Base-by-base conservation (phyloP, 2,329 filamentous ascomycete species). In the Sporothrix variecibatus region DNA sequence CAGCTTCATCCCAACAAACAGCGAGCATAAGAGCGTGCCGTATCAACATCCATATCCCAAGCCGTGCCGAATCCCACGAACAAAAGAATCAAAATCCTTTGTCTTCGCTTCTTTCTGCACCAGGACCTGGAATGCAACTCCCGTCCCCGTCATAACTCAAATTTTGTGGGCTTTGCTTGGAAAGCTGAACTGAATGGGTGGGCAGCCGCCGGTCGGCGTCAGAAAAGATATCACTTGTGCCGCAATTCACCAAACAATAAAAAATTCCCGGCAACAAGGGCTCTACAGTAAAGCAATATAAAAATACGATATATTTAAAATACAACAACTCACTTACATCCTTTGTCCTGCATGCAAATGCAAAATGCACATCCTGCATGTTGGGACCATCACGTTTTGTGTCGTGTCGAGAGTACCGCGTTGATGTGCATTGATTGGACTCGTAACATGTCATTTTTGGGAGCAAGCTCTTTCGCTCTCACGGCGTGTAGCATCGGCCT, bases 381-480 rank as follows among this genome's bases (percentile, higher is more conserved):
- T 23, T 68, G 65, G 64, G 65, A n/a, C 43, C 5, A 40, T 67
- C 62, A 67, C 65, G 46, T 69, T 69, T 53, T 15, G 65, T 34
- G 23, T 12, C 8, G 43, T 38, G 43, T 69, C 43, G 65, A 69
- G 26, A 51, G 65, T 34, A 26, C 65, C 65, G 43, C 11, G 26
- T 53, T 53, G 31, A 53, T 51, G 28, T 53, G 46, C 65, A 51
- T 69, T 69, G 65, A 69, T 69, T 69, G 65, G 65, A 31, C 20
- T 69, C 67, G 67, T 70, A 70, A 56, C 49, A 40, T 56, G 46
- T 56, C 67, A 56, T 70, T 15, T 70, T 70, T 34, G 43, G 43
- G 15, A 28, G 26, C 51, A 28, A 56, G 11, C n/a, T 8, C 62
- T 40, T 2, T 34, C 56, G 11, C n/a, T 8, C 62, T 40, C 8